Conservation (phyloP, 208 protist species). For the Wallacemonas collosoma region DNA sequence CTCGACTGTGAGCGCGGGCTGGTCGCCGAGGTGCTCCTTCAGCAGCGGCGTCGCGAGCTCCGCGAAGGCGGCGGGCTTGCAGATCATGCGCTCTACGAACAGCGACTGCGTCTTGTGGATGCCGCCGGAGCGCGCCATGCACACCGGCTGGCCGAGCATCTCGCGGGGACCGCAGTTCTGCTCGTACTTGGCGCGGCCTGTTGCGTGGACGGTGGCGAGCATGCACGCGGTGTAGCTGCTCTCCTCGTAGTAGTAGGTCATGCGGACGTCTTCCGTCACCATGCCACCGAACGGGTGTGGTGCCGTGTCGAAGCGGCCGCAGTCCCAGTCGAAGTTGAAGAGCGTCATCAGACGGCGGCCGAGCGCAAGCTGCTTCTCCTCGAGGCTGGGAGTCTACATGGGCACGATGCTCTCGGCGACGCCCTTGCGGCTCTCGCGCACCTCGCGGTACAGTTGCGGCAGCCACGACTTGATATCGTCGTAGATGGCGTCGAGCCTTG, state of each 20-base stretch:
- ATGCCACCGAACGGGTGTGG: constrained; percentile 66
- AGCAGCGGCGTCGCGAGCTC: constrained; percentile 36
- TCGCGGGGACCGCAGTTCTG: constrained; percentile 42
- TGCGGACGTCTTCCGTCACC: constrained; percentile 49
- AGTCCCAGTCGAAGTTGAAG: constrained; percentile 64
- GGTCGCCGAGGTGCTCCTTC: constrained; percentile 40
- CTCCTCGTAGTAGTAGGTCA: constrained; percentile 61
- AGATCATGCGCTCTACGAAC: constrained; percentile 63
- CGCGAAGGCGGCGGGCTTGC: constrained; percentile 44
- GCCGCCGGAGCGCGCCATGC: constrained; percentile 38
- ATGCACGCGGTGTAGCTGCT: constrained; percentile 36
- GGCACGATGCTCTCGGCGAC: constrained; percentile 19
- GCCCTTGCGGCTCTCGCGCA: constrained; percentile 51
- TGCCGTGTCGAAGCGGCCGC: constrained; percentile 56
- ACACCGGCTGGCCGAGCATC: constrained; percentile 37
- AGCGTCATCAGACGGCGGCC: constrained; percentile 26
- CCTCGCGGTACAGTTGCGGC: constrained; percentile 67
- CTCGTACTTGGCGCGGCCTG: constrained; percentile 72
- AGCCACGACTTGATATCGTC: constrained; percentile 78
- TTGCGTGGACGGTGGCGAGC: constrained; percentile 58
- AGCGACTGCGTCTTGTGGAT: constrained; percentile 73
- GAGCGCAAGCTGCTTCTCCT: constrained; percentile 38
- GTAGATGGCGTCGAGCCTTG: constrained; percentile 70
- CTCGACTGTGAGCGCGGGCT: constrained; percentile 38
- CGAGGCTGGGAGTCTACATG: constrained; percentile 34